Evolutionary conservation across 768 basidiomycete species (phyloP).

Genomic region (Tricholoma saponaceum): DNA sequence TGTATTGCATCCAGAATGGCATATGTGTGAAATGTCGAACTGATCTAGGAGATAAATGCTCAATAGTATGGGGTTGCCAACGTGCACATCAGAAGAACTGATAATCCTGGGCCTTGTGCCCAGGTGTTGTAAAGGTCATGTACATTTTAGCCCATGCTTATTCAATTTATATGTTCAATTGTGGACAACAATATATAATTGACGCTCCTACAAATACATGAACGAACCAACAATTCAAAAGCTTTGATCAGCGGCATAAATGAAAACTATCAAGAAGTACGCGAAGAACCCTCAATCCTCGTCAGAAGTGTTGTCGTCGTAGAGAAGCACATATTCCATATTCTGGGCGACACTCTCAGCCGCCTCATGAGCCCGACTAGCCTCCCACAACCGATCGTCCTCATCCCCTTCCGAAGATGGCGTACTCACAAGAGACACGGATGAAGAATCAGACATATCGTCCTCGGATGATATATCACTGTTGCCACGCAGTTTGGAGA

Average conservation of each 20-base stretch:
- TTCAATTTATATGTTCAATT: too few species aligned
- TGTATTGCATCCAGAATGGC: too few species aligned
- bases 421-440: constrained; percentile 57
- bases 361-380: constrained; percentile 39
- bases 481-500: constrained; percentile 9
- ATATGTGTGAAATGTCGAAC: too few species aligned
- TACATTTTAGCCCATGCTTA: too few species aligned
- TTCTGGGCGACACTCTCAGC: constrained; percentile 23
- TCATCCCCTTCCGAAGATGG: constrained; percentile 54
- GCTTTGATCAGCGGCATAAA: neutral
- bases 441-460: constrained; percentile 41
- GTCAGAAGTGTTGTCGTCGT: constrained; percentile 60
- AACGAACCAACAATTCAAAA: neutral
- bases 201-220: neutral
- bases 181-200: neutral
- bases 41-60: too few species aligned
- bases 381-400: constrained; percentile 55
- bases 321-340: constrained; percentile 69
- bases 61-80: too few species aligned
- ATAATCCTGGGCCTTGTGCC: too few species aligned
- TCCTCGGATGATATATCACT: constrained; percentile 26
- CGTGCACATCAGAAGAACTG: too few species aligned
- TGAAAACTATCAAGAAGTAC: neutral
- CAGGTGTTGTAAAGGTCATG: too few species aligned
- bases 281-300: constrained; percentile 30